Conservation (phyloP, 768 basidiomycete genomes). For the Pulveroboletus frians region DNA sequence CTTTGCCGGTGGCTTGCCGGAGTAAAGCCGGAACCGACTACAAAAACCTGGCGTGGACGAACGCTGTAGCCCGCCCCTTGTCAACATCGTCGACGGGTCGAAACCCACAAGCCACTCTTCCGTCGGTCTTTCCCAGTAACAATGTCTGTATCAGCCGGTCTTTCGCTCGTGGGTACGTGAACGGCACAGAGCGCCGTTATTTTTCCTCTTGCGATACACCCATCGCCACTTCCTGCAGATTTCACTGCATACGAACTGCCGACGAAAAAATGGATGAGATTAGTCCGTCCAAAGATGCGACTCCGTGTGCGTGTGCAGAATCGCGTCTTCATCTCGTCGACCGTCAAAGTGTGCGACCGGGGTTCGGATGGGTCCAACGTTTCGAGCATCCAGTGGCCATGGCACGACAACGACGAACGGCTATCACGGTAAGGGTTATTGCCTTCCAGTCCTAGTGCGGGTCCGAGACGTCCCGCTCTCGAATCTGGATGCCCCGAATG, state of each 20-base stretch:
- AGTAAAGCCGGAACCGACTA: conserved; percentile 15
- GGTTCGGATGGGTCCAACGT: not conserved
- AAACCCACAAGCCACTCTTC: not conserved
- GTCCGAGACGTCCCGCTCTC: not conserved
- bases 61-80: not conserved
- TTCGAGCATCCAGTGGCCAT: conserved; percentile 10
- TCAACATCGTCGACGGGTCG: not conserved
- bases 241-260: conserved; percentile 24
- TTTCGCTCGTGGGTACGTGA: conserved; percentile 18
- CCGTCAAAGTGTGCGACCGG: conserved; percentile 6
- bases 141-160: conserved; percentile 9
- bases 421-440: conserved; percentile 14
- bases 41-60: conserved; percentile 3
- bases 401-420: conserved; percentile 6
- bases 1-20: not conserved
- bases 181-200: not conserved
- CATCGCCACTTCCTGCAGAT: conserved; percentile 5
- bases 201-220: not conserved
- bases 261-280: conserved; percentile 13
- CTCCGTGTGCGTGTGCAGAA: conserved; percentile 13
- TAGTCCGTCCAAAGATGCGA: conserved; percentile 21
- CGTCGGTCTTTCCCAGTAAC: not conserved
- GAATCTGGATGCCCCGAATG: not conserved
- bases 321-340: conserved; percentile 15
- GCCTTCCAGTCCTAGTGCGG: not conserved